Evolutionary conservation across 495 filamentous ascomycete genomes (phyloP), one percentile per base, ranked within the genome.

Genomic region (Podospora tetraspora): DNA sequence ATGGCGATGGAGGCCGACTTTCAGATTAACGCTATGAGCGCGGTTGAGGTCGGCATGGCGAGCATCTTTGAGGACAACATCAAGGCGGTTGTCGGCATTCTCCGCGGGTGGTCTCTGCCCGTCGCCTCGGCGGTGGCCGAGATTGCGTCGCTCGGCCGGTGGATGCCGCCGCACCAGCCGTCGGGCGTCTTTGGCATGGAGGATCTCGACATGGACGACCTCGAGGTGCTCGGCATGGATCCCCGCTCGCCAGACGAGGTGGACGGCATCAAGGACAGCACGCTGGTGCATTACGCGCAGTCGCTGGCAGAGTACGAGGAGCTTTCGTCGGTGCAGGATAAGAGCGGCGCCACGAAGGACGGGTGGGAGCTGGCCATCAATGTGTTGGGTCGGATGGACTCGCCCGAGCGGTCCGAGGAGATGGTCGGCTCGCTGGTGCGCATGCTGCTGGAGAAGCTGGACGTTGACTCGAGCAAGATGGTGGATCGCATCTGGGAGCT

Each of bases 351-450:
- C 11, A 65, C 72, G 58, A 80, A 85, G 16, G 88, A 91, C 64
- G 93, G 93, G 12, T 97, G 94, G 94, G 90, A 97, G 77, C 77
- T 97, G 67, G 89, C 92, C 0, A 85, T 97, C 64, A 86, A 91
- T 59, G 83, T 95, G 16, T 79, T 96, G 32, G 88, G 87, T 52
- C 85, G 94, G 29, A 79, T 97, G 68, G 87, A 92, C 62, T 88
- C 93, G 66, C 75, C 79, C 1, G 75, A 83, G 59, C 79, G 84
- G 66, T 90, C 88, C 34, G 87, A 89, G 72, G 86, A 89, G 69
- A 86, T 85, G 69, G 88, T 96, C 64, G 77, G 81, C 34, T 76
- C 79, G 58, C 64, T 84, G 29, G 74, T 83, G 29, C 78, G 84
- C 52, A 83, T 88, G 22, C 77, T 97, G 32, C 79, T 97, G 5